Base-by-base conservation (phyloP, 2,329 filamentous ascomycete species). In the Lizonia empirigonia region DNA sequence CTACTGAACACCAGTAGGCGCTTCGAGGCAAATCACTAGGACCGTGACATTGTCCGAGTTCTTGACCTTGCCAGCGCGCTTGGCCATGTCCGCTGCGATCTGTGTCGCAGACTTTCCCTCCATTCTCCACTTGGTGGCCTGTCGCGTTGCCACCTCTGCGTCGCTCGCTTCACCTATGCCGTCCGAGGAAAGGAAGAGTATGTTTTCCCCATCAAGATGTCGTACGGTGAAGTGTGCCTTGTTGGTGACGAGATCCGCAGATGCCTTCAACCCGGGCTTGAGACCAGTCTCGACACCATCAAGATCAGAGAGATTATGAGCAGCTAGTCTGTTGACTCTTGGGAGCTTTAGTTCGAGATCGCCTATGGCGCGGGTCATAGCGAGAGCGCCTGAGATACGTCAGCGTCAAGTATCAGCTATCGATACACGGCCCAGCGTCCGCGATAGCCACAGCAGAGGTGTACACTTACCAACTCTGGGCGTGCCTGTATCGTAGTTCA, bases 31-130 rank as follows among this genome's bases (percentile, higher is more conserved):
- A 15, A 66, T 50, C 5, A 66, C 40, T 4, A 64, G 12, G 2
- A 66, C 57, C 1, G 63, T 64, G 13, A 62, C 63, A 20, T 66
- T 66, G 22, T 66, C 63, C 5, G 63, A 61, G 5, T 44, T 53
- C 45, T 53, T 50, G 12, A 54, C 45, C 12, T 56, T 52, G 0
- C 49, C 53, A 9, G 63, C 57, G 4, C 53, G 46, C 10, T 41
- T 55, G 9, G 63, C 59, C 16, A 62, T 29, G 10, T 58, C 53
- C 16, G 57, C 32, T 1, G 62, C 60, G 23, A 66, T 64, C n/a
- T 57, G 45, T 12, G 56, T 55, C 15, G 57, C 54, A 4, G 52
- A 33, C 9, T 45, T 47, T 4, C 62, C 60, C 20, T 56, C 40
- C 8, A 47, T 53, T 49, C 53, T 62, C 35, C 48, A 41, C 4